Evolutionary conservation across 2,329 filamentous ascomycete species (phyloP), one percentile per base, ranked within the genome.

Genomic region (Calonectria hawksworthii): DNA sequence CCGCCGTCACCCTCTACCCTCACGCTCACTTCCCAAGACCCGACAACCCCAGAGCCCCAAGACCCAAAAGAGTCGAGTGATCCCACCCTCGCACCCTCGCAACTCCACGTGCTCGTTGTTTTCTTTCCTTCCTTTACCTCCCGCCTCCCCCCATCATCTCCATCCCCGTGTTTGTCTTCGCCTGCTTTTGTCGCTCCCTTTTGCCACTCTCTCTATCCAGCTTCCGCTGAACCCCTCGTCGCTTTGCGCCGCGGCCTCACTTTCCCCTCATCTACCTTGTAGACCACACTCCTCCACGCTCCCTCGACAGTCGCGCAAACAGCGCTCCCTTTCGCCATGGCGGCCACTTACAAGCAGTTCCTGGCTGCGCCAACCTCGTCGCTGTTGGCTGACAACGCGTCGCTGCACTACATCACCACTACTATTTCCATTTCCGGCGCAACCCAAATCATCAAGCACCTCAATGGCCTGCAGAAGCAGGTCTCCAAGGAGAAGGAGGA

Each of bases 341-440:
- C 86, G 76, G 83, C 86, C 79, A 83, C 89, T 75, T 96, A 96
- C 88, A 90, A 92, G 88, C 91, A 92, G 86, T 96, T 96, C 84
- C 89, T 96, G 71, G 89, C 90, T 82, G 88, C 91, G 76, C 94
- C 94, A 76, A 92, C 87, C 85, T 86, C 92, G 70, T 90, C 91
- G 71, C 86, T 91, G 72, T 88, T 96, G 81, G 89, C 92, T 44
- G 86, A 90, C 69, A 89, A 93, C 84, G 93, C 93, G 73, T 91
- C 93, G 56, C 87, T 96, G 79, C 93, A 96, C 88, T 99, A 99
- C 88, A 93, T 99, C 84, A 95, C 96, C 71, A 98, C 96, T 10
- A 93, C 96, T 16, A 95, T 93, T 41, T 92, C 92, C 77, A 89
- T 98, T 83, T 89, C 90, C 76, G 93, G 95, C 79, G 86, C 94